These are phyloP conservation scores for Wallacemonas rigidus DNA, from an alignment of 208 protist genomes.

Conservation along the genomic window DNA sequence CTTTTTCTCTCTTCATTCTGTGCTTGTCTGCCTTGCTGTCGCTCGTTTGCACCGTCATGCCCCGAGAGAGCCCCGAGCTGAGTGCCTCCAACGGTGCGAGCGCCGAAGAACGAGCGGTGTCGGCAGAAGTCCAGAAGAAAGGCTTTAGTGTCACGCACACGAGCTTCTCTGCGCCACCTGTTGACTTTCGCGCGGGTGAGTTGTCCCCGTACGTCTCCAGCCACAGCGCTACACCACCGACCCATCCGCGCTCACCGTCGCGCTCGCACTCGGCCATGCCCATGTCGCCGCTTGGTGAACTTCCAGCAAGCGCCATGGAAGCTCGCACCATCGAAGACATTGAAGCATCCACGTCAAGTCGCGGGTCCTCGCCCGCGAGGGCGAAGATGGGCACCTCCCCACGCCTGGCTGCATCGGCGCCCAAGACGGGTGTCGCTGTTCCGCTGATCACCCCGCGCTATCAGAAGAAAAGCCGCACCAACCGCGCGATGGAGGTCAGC, in stretches of 20 bases:
- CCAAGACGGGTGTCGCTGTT: slow-evolving; percentile 30
- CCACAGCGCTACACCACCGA: slow-evolving; percentile 31
- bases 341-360: slow-evolving; percentile 6
- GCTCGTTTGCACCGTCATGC: background rate
- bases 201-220: slow-evolving; percentile 17
- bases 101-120: background rate
- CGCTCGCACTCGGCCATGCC: background rate
- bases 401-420: background rate
- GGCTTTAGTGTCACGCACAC: slow-evolving; percentile 37
- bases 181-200: slow-evolving; percentile 18
- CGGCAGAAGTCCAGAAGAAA: slow-evolving; percentile 2
- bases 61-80: slow-evolving; percentile 1
- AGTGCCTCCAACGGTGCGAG: background rate
- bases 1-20: too few relatives aligned
- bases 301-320: background rate
- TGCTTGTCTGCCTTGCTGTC: too few relatives aligned
- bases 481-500: slow-evolving; percentile 66
- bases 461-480: slow-evolving; percentile 64
- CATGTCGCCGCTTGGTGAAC: slow-evolving; percentile 9
- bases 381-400: background rate
- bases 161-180: slow-evolving; percentile 21
- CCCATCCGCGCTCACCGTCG: slow-evolving; percentile 28
- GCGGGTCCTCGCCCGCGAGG: background rate
- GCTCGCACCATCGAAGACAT: slow-evolving; percentile 15
- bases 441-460: slow-evolving; percentile 83